Percentiles rank a stretch among this genome's conserved stretches.
phyloP scores from a whole-genome alignment of 2,329 filamentous ascomycete species.

The Neonectria ditissima region DNA sequence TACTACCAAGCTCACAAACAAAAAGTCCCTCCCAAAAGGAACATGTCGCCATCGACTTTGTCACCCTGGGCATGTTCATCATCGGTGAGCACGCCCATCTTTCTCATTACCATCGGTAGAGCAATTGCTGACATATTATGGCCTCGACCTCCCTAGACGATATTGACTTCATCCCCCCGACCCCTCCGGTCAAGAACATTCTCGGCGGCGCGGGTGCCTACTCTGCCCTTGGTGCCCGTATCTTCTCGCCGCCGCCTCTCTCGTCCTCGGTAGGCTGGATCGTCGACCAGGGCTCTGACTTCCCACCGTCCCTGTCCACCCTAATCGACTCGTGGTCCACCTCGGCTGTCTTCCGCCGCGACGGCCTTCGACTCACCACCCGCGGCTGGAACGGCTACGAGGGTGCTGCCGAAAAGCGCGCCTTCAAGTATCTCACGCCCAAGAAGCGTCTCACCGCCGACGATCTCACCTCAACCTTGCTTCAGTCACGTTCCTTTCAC shows the following conservation, averaged over 20 bases:
- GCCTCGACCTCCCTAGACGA: constrained; percentile 72
- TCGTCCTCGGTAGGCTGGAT: constrained; percentile 87
- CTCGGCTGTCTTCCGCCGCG: constrained; percentile 74
- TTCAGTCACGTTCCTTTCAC: constrained; percentile 84
- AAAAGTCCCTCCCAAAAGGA: background rate
- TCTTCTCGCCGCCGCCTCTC: constrained; percentile 79
- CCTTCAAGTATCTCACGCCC: constrained; percentile 89
- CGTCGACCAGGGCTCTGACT: constrained; percentile 89
- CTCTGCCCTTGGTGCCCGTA: constrained; percentile 86
- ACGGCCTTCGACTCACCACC: constrained; percentile 79
- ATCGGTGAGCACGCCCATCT: constrained; percentile 64
- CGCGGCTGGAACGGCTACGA: constrained; percentile 94
- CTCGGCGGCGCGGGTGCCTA: constrained; percentile 92
- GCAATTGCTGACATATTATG: constrained; percentile 25
- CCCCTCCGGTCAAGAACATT: constrained; percentile 76
- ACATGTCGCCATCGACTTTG: constrained; percentile 66
- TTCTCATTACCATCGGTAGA: background rate
- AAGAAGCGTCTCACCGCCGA: constrained; percentile 83
- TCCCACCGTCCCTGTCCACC: constrained; percentile 73
- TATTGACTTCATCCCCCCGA: constrained; percentile 84
- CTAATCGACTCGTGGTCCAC: constrained; percentile 82
- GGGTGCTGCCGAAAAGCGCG: constrained; percentile 73
- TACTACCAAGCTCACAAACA: background rate
- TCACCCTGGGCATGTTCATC: constrained; percentile 80
- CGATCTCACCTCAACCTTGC: constrained; percentile 74